These are phyloP conservation scores for Pythium grandisporangium DNA, from an alignment of 352 stramenopile genomes.

Conservation along the genomic window DNA sequence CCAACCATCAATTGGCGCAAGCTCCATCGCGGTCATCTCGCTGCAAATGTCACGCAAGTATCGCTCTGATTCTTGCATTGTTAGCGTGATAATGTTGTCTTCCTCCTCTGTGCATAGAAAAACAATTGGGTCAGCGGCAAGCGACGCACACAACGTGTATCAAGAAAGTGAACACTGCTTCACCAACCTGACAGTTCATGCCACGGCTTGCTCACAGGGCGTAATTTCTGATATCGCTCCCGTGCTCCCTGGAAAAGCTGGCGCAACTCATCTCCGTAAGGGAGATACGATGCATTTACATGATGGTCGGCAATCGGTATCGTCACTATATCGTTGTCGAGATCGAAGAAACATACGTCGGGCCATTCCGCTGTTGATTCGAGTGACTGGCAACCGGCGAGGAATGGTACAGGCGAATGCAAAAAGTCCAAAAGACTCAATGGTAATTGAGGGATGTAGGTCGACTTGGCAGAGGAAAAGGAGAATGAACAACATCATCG, in stretches of 20 bases:
- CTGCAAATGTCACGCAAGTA: constrained; percentile 62
- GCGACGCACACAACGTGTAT: no score
- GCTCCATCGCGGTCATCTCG: constrained; percentile 49
- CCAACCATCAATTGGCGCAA: constrained; percentile 19
- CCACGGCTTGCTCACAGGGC: constrained; percentile 44
- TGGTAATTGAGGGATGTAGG: constrained; percentile 76
- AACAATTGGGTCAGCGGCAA: no score
- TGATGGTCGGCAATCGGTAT: constrained; percentile 31
- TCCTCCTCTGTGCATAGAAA: constrained; percentile 54
- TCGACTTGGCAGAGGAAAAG: constrained; percentile 59
- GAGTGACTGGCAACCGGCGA: constrained; percentile 56
- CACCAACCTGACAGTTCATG: constrained; percentile 51
- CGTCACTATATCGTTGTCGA: constrained; percentile 49
- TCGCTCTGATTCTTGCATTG: constrained; percentile 62
- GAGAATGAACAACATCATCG: constrained; percentile 1
- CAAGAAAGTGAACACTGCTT: no score
- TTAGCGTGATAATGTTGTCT: constrained; percentile 66
- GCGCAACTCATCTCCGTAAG: constrained; percentile 50
- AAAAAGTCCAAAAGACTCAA: constrained; percentile 68
- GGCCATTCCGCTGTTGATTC: constrained; percentile 63
- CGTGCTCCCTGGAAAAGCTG: constrained; percentile 41
- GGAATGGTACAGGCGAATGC: constrained; percentile 75
- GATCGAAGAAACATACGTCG: constrained; percentile 78
- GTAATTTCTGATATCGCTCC: constrained; percentile 33
- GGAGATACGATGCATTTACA: constrained; percentile 37